Percentiles rank a stretch among this genome's conserved stretches.
Evolutionary conservation across 768 basidiomycete species (phyloP).

Genomic region (Pulveroboletus ravenelii): DNA sequence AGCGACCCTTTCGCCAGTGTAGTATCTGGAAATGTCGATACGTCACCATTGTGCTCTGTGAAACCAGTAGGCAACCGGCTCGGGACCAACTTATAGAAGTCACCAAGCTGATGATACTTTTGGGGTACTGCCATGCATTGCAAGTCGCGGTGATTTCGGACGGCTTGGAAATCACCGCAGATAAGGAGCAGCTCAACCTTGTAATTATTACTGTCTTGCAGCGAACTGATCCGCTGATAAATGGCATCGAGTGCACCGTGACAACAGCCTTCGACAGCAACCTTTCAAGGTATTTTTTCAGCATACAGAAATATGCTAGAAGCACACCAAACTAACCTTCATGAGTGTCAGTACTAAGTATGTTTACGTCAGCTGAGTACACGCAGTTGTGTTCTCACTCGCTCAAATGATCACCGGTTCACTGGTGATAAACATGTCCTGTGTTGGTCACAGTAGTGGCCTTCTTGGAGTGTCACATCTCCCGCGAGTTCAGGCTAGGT

Average conservation of each 20-base stretch:
- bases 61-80: background rate
- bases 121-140: constrained; percentile 87
- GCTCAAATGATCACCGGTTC: too few species aligned
- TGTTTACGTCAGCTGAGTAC: too few species aligned
- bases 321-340: constrained; percentile 17
- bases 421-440: too few species aligned
- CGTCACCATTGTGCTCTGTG: background rate
- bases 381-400: too few species aligned
- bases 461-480: too few species aligned
- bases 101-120: constrained; percentile 81
- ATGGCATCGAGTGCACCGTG: constrained; percentile 91
- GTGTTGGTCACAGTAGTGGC: too few species aligned
- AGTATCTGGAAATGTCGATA: constrained; percentile 55
- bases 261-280: constrained; percentile 93
- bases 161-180: constrained; percentile 95
- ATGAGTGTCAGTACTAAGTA: constrained; percentile 10
- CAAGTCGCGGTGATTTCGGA: constrained; percentile 80
- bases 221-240: constrained; percentile 61
- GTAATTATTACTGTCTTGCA: constrained; percentile 59
- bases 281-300: constrained; percentile 36
- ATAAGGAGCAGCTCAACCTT: constrained; percentile 83
- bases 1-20: constrained; percentile 75
- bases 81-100: constrained; percentile 66
- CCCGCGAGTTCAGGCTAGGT: too few species aligned
- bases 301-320: background rate